Percentiles rank a stretch among this genome's conserved stretches.
phyloP scores from a whole-genome alignment of 2,329 filamentous ascomycete genomes.

The Shiraia bambusicola region DNA sequence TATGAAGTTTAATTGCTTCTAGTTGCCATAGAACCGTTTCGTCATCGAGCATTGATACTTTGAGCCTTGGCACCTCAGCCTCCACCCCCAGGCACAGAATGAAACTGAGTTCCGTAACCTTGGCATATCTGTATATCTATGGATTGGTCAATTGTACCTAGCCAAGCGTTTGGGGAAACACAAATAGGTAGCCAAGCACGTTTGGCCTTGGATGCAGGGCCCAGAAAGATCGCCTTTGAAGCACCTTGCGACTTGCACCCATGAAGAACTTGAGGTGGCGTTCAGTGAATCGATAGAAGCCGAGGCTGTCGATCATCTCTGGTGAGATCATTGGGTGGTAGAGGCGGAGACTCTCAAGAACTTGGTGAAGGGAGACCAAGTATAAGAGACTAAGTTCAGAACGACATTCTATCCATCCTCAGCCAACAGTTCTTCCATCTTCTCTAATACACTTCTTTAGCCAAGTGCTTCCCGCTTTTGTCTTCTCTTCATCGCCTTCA shows the following conservation, averaged over 20 bases:
- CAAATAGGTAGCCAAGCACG: conserved; percentile 25
- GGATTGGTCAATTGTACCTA: conserved; percentile 3
- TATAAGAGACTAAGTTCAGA: conserved; percentile 21
- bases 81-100: conserved; percentile 11
- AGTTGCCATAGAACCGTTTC: conserved; percentile 8
- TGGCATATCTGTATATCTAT: conserved; percentile 13
- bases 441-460: conserved; percentile 16
- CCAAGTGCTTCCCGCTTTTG: conserved; percentile 21
- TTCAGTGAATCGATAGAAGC: not conserved
- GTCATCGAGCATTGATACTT: conserved; percentile 16
- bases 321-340: conserved; percentile 6
- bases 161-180: conserved; percentile 25
- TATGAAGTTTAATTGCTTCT: not conserved
- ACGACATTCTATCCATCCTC: conserved; percentile 14
- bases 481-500: conserved; percentile 7
- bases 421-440: conserved; percentile 16
- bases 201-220: conserved; percentile 12
- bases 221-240: conserved; percentile 15
- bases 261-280: conserved; percentile 8
- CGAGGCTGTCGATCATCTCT: conserved; percentile 3
- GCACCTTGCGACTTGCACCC: conserved; percentile 13
- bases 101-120: conserved; percentile 18
- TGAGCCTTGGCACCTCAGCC: conserved; percentile 22
- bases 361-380: conserved; percentile 5
- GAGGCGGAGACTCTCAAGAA: not conserved